Percentiles rank a stretch among this genome's conserved stretches.
Conservation (phyloP, 768 basidiomycete genomes). For the Russula foetens region DNA sequence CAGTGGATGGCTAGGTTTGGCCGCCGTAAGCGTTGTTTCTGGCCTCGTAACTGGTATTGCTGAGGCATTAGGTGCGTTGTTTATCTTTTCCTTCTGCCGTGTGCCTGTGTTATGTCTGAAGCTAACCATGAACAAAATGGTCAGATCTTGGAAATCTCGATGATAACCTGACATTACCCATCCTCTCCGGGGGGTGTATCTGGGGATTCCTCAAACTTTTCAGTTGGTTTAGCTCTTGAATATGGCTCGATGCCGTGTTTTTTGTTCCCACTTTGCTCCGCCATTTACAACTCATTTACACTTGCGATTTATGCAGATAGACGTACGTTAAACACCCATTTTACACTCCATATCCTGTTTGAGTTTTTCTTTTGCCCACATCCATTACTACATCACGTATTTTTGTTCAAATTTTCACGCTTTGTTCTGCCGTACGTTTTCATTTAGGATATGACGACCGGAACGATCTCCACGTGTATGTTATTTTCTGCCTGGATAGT, state of each 20-base stretch:
- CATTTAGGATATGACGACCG: background rate
- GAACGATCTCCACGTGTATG: slow-evolving; percentile 12
- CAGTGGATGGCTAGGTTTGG: slow-evolving; percentile 44
- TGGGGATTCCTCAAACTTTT: slow-evolving; percentile 46
- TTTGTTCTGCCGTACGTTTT: background rate
- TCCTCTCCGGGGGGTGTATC: slow-evolving; percentile 71
- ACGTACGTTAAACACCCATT: slow-evolving; percentile 1
- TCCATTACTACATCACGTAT: background rate
- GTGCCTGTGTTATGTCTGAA: background rate
- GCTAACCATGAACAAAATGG: background rate
- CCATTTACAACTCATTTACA: background rate
- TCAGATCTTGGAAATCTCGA: slow-evolving; percentile 78
- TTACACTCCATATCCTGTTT: background rate
- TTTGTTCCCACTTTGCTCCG: no score
- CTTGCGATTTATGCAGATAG: background rate
- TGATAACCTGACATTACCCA: slow-evolving; percentile 85
- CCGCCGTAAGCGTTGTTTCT: slow-evolving; percentile 49
- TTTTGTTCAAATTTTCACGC: background rate
- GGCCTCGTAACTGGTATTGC: slow-evolving; percentile 78
- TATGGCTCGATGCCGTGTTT: background rate
- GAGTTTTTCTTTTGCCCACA: background rate
- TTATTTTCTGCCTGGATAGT: background rate
- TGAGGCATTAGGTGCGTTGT: slow-evolving; percentile 75
- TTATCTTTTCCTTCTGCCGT: slow-evolving; percentile 4
- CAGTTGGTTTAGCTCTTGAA: slow-evolving; percentile 27